phyloP scores from a whole-genome alignment of 2,329 filamentous ascomycete genomes.

The Pyrenophora graminea region DNA sequence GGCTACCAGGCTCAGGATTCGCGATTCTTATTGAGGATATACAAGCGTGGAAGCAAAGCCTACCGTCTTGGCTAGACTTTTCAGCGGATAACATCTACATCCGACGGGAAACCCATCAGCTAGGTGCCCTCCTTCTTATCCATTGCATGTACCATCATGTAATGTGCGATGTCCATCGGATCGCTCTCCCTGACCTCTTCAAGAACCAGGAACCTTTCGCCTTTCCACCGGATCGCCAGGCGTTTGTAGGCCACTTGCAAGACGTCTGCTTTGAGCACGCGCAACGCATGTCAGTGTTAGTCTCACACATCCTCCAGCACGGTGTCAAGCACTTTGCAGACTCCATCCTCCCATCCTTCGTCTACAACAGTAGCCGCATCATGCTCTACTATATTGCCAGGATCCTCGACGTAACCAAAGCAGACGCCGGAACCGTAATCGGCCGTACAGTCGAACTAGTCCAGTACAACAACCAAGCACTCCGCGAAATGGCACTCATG shows the following conservation, averaged over 20 bases:
- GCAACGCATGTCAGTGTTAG: conserved; percentile 34
- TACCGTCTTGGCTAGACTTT: conserved; percentile 39
- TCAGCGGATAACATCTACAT: conserved; percentile 43
- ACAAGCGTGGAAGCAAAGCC: conserved; percentile 33
- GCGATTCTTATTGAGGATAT: conserved; percentile 31
- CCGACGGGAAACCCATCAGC: conserved; percentile 38
- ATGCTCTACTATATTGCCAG: conserved; percentile 42
- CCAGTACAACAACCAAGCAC: conserved; percentile 37
- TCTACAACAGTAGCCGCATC: conserved; percentile 42
- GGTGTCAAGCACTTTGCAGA: conserved; percentile 41
- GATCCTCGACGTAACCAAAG: conserved; percentile 33
- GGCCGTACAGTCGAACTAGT: conserved; percentile 36
- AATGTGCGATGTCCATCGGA: conserved; percentile 39
- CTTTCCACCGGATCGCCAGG: conserved; percentile 32
- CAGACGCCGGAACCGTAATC: conserved; percentile 31
- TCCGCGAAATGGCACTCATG: conserved; percentile 38
- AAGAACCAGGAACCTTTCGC: conserved; percentile 37
- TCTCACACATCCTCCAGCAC: conserved; percentile 36
- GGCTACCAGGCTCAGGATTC: conserved; percentile 36
- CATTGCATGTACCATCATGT: conserved; percentile 45
- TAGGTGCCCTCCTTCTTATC: conserved; percentile 38
- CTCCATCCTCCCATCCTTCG: conserved; percentile 39
- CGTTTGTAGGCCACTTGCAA: conserved; percentile 33
- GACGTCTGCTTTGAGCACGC: conserved; percentile 39
- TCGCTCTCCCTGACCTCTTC: conserved; percentile 38